These are phyloP conservation scores for Aphanomyces euteiches DNA, from an alignment of 352 stramenopile species.

Conservation along the genomic window DNA sequence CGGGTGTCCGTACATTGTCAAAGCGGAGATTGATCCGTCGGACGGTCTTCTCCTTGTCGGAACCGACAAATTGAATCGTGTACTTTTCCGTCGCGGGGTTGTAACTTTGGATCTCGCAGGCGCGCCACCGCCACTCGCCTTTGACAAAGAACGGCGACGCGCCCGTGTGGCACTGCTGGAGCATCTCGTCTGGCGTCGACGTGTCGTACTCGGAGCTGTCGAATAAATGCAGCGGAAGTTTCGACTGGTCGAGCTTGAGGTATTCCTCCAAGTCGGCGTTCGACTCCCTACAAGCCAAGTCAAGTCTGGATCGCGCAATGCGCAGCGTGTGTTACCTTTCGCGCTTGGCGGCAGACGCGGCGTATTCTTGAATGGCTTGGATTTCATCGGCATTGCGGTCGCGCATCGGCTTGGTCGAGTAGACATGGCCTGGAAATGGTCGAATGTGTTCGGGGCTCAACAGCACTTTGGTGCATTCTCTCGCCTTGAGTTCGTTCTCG, in stretches of 20 bases:
- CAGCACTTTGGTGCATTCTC: slow-evolving; percentile 52
- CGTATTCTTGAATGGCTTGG: slow-evolving; percentile 13
- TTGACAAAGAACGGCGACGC: slow-evolving; percentile 82
- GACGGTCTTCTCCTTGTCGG: slow-evolving; percentile 83
- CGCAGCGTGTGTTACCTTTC: neutral
- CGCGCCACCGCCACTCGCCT: slow-evolving; percentile 80
- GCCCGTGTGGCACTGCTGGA: slow-evolving; percentile 42
- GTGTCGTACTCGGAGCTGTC: slow-evolving; percentile 85
- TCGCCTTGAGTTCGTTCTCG: slow-evolving; percentile 53
- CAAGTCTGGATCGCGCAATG: neutral
- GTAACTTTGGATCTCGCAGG: slow-evolving; percentile 61
- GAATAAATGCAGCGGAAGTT: slow-evolving; percentile 88
- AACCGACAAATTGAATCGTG: slow-evolving; percentile 80
- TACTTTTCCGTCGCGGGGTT: slow-evolving; percentile 63
- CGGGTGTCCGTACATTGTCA: slow-evolving; percentile 39
- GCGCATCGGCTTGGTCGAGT: slow-evolving; percentile 33
- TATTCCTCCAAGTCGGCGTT: slow-evolving; percentile 56
- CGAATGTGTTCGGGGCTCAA: slow-evolving; percentile 47
- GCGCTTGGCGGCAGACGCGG: slow-evolving; percentile 27
- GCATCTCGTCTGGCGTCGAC: slow-evolving; percentile 67
- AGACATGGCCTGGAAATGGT: slow-evolving; percentile 54
- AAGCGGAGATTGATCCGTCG: slow-evolving; percentile 91
- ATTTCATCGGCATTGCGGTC: slow-evolving; percentile 18
- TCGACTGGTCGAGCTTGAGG: slow-evolving; percentile 86
- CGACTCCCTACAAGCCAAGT: slow-evolving; percentile 7